These are phyloP conservation scores for Clonostachys chloroleuca DNA, from an alignment of 2,329 filamentous ascomycete species.

Conservation along the genomic window DNA sequence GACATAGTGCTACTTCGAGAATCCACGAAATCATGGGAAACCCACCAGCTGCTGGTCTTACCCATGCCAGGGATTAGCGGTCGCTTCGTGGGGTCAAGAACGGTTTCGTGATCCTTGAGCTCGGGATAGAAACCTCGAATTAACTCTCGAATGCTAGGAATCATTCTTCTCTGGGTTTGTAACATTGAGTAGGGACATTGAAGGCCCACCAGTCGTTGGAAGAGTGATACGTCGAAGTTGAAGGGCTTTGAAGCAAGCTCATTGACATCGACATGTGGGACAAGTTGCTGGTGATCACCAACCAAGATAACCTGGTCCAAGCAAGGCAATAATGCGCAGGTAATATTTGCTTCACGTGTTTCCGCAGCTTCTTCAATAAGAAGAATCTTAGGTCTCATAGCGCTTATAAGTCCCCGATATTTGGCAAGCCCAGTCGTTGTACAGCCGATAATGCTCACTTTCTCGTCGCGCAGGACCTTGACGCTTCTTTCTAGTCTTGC, in stretches of 20 bases:
- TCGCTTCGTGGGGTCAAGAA: conserved; percentile 21
- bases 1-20: conserved; percentile 58
- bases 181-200: conserved; percentile 60
- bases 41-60: conserved; percentile 27
- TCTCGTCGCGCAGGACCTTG: conserved; percentile 23
- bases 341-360: conserved; percentile 59
- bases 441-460: conserved; percentile 52
- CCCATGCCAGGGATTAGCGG: conserved; percentile 41
- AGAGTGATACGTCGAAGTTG: conserved; percentile 69
- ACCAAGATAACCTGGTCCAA: conserved; percentile 54
- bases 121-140: conserved; percentile 41
- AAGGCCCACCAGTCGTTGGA: conserved; percentile 71
- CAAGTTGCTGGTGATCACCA: conserved; percentile 78
- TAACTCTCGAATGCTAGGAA: conserved; percentile 35
- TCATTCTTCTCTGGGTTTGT: conserved; percentile 60
- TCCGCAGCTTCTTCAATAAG: conserved; percentile 81
- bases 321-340: conserved; percentile 43
- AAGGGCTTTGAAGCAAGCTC: conserved; percentile 57
- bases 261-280: conserved; percentile 60
- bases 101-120: conserved; percentile 37
- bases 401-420: conserved; percentile 66
- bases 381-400: conserved; percentile 61
- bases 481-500: conserved; percentile 56
- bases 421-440: conserved; percentile 82
- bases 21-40: conserved; percentile 56